A percentile compares a stretch with the other conserved stretches of the same genome.
These are phyloP conservation scores for Ceratocystis papillata DNA, from an alignment of 2,329 filamentous ascomycete genomes.

Conservation along the genomic window DNA sequence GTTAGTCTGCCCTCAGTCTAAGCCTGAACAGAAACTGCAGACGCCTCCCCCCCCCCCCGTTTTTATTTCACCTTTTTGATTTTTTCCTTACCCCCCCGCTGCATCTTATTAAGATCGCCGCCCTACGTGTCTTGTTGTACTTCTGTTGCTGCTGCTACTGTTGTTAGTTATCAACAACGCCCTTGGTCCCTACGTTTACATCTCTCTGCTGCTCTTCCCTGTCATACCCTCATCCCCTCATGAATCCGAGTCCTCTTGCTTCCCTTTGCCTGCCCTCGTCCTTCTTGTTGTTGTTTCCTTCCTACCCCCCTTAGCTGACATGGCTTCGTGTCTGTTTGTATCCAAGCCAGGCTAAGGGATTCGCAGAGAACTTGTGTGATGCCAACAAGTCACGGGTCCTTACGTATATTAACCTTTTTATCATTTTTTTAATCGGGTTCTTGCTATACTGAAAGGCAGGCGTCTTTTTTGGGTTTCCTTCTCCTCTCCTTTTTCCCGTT, in stretches of 20 bases:
- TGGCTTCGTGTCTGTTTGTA: conserved; percentile 2
- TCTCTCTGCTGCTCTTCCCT: too few relatives aligned
- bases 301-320: neutral
- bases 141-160: too few relatives aligned
- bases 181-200: too few relatives aligned
- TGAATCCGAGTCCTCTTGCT: neutral
- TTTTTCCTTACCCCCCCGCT: too few relatives aligned
- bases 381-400: conserved; percentile 8
- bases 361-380: neutral
- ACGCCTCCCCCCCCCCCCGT: too few relatives aligned
- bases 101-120: too few relatives aligned
- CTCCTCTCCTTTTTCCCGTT: neutral
- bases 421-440: neutral
- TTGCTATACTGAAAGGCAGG: neutral
- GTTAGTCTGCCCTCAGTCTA: too few relatives aligned
- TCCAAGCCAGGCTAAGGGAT: conserved; percentile 9
- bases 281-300: neutral
- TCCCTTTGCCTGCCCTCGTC: neutral
- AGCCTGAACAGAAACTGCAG: too few relatives aligned
- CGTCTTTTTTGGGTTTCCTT: neutral
- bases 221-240: too few relatives aligned
- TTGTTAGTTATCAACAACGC: too few relatives aligned
- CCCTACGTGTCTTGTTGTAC: too few relatives aligned
- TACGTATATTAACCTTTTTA: neutral
- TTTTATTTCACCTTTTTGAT: too few relatives aligned